Base-by-base conservation (phyloP, 1,284 basidiomycete genomes). In the Malassezia globosa region DNA sequence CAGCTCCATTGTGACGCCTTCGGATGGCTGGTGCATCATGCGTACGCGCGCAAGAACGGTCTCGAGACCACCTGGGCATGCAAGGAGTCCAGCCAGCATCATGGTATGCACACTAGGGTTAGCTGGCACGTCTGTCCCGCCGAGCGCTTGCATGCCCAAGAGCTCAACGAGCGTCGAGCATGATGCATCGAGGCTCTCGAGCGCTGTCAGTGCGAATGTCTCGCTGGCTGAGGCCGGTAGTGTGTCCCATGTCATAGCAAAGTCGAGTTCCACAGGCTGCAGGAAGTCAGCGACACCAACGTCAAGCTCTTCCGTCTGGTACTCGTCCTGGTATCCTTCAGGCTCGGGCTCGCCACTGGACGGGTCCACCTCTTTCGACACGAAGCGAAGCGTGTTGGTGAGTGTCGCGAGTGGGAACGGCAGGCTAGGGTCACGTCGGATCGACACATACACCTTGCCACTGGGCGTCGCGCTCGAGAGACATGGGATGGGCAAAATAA, bases 271-370 rank as follows among this genome's bases (percentile, higher is more conserved):
- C 58, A 80, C 87, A 14, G 89, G 89, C 40, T 88, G 77, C 66
- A 99, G 86, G 74, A 95, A 99, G 74, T 89, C 86, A 24, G 83
- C 82, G 4, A 86, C 87, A 48, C 83, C 82, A 40, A 99, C 76
- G 69, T 96, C 94, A 48, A 95, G 80, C 59, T 96, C 94, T 73
- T 96, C 92, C 35, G 95, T 78, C 73, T 89, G 85, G 75, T 99
- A 99, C 74, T 97, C 92, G 76, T 97, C 94, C 70, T 89, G 85
- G 74, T 97, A 99, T 6, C 94, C 94, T 58, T 96, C 90, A 61
- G 87, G 87, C 73, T 99, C 94, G 11, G 94, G 92, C 72, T 89
- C 84, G 44, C 90, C 90, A n/a, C 85, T 92, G 22, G 83, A 77
- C 13, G 94, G 94, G 73, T 99, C 94, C 14, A 97, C 80, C 72